These are phyloP conservation scores for Sparassis latifolia DNA, from an alignment of 1,284 basidiomycete genomes.

Conservation along the genomic window DNA sequence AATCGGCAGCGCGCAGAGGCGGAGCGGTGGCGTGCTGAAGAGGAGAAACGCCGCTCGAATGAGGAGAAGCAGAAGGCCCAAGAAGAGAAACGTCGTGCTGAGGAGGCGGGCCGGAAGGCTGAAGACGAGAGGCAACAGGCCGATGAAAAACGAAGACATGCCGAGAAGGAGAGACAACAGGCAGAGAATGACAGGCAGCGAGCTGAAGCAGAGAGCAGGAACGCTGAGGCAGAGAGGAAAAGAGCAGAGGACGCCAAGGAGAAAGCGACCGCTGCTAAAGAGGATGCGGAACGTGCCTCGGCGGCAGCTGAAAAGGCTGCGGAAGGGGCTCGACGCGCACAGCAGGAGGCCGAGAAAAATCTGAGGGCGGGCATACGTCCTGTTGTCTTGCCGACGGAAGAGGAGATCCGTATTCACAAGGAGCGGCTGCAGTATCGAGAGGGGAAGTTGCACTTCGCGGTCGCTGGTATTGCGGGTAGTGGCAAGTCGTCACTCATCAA, in stretches of 20 bases:
- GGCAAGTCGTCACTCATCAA: no score
- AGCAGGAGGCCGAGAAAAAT: neutral
- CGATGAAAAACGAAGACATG: no score
- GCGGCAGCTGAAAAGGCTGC: neutral
- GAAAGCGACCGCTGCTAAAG: no score
- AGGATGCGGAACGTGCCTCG: neutral
- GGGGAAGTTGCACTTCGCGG: neutral
- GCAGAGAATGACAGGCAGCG: no score
- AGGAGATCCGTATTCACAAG: neutral
- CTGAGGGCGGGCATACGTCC: neutral
- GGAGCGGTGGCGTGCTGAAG: no score
- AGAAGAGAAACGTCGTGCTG: neutral
- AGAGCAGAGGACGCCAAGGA: no score
- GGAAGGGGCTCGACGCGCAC: neutral
- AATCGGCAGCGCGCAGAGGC: no score
- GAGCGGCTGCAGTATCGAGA: neutral
- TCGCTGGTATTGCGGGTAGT: neutral
- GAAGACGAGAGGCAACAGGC: no score
- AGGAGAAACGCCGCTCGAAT: no score
- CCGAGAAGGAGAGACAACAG: no score
- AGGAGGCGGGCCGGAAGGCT: neutral
- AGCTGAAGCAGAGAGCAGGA: no score
- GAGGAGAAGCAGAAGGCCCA: neutral
- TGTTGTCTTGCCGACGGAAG: neutral
- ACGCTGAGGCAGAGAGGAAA: no score